Base-by-base conservation (phyloP, 495 filamentous ascomycete species). In the Aspergillus incahuasiensis region DNA sequence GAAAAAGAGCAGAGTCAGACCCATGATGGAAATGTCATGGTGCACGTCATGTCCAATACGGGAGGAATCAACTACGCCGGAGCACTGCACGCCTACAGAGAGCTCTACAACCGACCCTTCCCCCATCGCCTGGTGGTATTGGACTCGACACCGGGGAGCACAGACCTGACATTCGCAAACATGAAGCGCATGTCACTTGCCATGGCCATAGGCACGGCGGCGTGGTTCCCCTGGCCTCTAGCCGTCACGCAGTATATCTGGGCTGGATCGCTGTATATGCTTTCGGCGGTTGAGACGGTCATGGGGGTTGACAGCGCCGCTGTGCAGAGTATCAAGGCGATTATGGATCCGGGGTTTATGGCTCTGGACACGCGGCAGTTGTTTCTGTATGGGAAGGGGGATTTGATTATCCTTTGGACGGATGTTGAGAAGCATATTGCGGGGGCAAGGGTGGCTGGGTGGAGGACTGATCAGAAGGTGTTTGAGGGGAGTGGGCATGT, bases 401-500 rank as follows among this genome's bases (percentile, higher is more conserved):
- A 83, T 65, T 74, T 80, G 54, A 74, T 83, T 21, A 82, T 82
- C 47, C 57, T 68, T 35, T 81, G 72, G 69, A 62, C 77, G 56
- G 78, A 82, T 53, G 65, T 83, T 48, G 79, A 83, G 60, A 59
- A 59, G 34, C 77, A 81, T 55, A 75, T 77, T 16, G 77, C 74
- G 1, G 35, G 62, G 22, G 77, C 76, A 3, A 67, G 68, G 57
- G 61, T 54, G 19, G 62, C 54, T 35, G 79, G 79, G 0, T 82
- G 74, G 38, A 58, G 46, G 7, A 71, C 74, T 7, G 69, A 72
- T 22, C 45, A 67, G 24, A 69, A 77, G 57, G 59, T 78, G 57
- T 83, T 83, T 53, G 71, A 81, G 48, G 77, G 78, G 18, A 78
- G 77, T 18, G 65, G 71, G 1, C 79, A 82, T 60, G 79, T 82